These are phyloP conservation scores for Barnettozyma sucrosica DNA, from an alignment of 805 yeast species.

Conservation along the genomic window DNA sequence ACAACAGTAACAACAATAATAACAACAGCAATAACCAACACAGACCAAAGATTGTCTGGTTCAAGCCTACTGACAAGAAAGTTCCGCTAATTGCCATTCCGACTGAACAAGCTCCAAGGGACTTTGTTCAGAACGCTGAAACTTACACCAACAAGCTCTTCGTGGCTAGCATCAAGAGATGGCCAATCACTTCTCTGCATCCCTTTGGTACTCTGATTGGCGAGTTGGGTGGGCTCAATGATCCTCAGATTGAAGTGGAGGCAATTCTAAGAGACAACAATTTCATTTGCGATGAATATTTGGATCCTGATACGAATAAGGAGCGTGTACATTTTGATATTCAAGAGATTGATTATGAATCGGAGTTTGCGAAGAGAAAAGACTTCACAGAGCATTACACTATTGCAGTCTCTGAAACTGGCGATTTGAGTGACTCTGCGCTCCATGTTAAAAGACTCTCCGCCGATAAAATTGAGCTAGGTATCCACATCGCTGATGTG, in stretches of 20 bases:
- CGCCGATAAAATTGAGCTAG: constrained; percentile 64
- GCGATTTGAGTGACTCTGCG: constrained; percentile 66
- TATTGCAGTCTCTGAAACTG: constrained; percentile 56
- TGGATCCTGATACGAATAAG: constrained; percentile 23
- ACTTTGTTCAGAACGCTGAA: constrained; percentile 89
- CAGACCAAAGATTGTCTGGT: constrained; percentile 96
- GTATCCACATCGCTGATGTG: constrained; percentile 81
- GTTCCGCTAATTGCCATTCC: constrained; percentile 98
- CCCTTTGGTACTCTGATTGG: constrained; percentile 94
- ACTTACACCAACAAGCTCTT: constrained; percentile 73
- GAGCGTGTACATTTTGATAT: constrained; percentile 31
- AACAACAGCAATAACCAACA: constrained; percentile 21
- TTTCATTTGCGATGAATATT: constrained; percentile 74
- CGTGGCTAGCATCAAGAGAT: constrained; percentile 93
- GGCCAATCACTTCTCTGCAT: constrained; percentile 98
- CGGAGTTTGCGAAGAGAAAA: constrained; percentile 35
- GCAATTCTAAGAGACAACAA: constrained; percentile 86
- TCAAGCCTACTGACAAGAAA: constrained; percentile 95
- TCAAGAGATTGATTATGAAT: constrained; percentile 24
- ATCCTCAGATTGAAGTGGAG: constrained; percentile 72
- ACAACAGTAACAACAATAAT: constrained; percentile 10
- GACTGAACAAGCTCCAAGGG: constrained; percentile 95
- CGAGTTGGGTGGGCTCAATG: constrained; percentile 77
- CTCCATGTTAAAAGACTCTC: constrained; percentile 65
- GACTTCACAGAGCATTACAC: constrained; percentile 56